phyloP scores from a whole-genome alignment of 441 rosid species.

The Flueggea neowawraea region DNA sequence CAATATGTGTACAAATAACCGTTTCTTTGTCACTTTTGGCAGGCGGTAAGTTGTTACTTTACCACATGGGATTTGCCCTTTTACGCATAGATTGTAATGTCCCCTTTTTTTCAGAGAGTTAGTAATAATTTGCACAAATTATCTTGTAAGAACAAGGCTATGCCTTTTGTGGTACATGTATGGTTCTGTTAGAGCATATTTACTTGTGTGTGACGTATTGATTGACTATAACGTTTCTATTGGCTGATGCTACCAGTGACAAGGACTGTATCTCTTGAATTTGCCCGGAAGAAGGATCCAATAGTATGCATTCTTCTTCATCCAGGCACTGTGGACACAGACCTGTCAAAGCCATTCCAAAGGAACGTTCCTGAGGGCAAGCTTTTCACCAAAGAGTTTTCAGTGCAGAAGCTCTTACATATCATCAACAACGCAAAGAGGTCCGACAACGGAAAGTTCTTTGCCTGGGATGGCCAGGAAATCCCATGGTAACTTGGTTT shows the following conservation, averaged over 20 bases:
- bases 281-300: conserved; percentile 73
- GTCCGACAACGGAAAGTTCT: conserved; percentile 84
- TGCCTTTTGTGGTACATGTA: no score
- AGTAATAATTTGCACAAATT: no score
- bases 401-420: conserved; percentile 65
- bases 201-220: no score
- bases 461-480: conserved; percentile 94
- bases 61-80: no score
- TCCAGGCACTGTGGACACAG: conserved; percentile 97
- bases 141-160: no score
- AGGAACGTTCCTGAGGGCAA: conserved; percentile 75
- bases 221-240: neutral
- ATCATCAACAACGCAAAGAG: conserved; percentile 60
- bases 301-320: conserved; percentile 76
- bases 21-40: conserved; percentile 1
- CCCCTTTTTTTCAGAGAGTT: no score
- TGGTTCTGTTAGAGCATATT: no score
- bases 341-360: conserved; percentile 83
- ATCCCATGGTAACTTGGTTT: conserved; percentile 54
- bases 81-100: no score
- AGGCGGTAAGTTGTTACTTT: neutral
- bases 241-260: conserved; percentile 45
- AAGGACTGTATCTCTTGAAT: conserved; percentile 65
- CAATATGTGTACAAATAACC: neutral
- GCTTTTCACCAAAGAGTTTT: conserved; percentile 79